Evolutionary conservation across 371 early-diverging fungal species (phyloP).

Genomic region (Apophysomyces variabilis): DNA sequence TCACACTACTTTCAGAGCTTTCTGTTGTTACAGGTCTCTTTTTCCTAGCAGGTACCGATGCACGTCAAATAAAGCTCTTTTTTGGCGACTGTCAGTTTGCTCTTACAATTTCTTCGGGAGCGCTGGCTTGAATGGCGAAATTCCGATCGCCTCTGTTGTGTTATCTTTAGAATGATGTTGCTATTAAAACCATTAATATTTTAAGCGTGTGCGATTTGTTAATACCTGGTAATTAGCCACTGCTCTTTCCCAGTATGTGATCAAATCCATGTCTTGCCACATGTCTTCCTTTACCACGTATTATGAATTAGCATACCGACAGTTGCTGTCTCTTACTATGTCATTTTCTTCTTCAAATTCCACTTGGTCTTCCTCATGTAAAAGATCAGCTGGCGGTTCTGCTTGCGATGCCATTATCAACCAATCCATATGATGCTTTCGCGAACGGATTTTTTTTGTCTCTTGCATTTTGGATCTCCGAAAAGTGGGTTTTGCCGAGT

Average conservation of each 20-base stretch:
- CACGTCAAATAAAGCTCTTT: not conserved
- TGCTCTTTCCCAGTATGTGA: slow-evolving; percentile 65
- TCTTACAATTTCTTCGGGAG: not conserved
- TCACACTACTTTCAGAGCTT: not conserved
- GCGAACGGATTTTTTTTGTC: not conserved
- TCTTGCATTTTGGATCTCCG: too few relatives aligned
- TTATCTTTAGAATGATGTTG: not conserved
- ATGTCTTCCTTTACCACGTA: slow-evolving; percentile 36
- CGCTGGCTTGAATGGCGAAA: not conserved
- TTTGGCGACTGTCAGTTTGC: not conserved
- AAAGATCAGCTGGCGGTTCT: not conserved
- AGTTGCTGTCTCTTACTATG: not conserved
- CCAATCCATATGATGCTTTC: not conserved
- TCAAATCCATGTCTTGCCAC: slow-evolving; percentile 65
- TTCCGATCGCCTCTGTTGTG: not conserved
- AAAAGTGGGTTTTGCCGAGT: too few relatives aligned
- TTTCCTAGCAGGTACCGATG: not conserved
- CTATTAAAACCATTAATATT: not conserved
- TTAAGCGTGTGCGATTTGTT: not conserved
- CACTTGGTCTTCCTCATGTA: not conserved
- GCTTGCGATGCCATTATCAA: not conserved
- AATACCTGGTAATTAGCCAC: slow-evolving; percentile 47
- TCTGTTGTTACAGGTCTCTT: not conserved
- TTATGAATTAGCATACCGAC: not conserved
- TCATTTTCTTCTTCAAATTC: not conserved